phyloP scores from a whole-genome alignment of 2,329 filamentous ascomycete species.

The Chaetomium sp. region DNA sequence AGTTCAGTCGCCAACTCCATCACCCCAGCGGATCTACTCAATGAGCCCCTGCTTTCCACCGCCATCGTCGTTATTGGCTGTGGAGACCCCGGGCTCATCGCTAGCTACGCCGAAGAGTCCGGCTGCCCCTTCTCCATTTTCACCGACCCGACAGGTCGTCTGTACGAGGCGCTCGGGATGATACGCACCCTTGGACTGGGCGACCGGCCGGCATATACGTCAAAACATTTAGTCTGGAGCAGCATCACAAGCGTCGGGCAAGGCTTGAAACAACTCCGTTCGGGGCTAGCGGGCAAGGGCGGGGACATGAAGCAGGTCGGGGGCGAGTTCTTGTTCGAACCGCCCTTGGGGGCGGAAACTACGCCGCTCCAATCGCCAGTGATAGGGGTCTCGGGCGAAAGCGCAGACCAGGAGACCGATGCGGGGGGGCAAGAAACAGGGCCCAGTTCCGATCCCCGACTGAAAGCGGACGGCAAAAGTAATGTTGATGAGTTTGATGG shows the following conservation, averaged over 20 bases:
- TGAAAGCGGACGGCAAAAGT: constrained; percentile 22
- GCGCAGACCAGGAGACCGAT: neutral
- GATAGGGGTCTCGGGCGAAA: neutral
- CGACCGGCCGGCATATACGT: constrained; percentile 56
- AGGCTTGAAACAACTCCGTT: constrained; percentile 50
- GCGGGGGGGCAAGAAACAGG: neutral
- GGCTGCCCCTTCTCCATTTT: constrained; percentile 68
- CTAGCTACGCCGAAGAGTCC: constrained; percentile 57
- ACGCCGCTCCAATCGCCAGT: neutral
- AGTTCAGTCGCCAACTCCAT: constrained; percentile 55
- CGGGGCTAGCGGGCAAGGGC: constrained; percentile 53
- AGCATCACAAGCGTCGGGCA: constrained; percentile 51
- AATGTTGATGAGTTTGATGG: constrained; percentile 23
- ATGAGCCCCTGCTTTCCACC: constrained; percentile 38
- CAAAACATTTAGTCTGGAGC: constrained; percentile 45
- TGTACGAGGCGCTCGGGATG: constrained; percentile 66
- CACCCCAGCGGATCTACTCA: constrained; percentile 43
- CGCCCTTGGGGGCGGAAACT: neutral
- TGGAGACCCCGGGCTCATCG: constrained; percentile 61
- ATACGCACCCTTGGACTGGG: constrained; percentile 56
- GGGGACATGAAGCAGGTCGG: constrained; percentile 65
- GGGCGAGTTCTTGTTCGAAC: constrained; percentile 73
- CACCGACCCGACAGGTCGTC: constrained; percentile 60
- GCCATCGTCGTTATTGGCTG: constrained; percentile 69
- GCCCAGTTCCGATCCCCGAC: neutral